A percentile compares a stretch with the other conserved stretches of the same genome.
These are phyloP conservation scores for Mortierella claussenii DNA, from an alignment of 192 early-diverging fungal genomes.

Conservation along the genomic window DNA sequence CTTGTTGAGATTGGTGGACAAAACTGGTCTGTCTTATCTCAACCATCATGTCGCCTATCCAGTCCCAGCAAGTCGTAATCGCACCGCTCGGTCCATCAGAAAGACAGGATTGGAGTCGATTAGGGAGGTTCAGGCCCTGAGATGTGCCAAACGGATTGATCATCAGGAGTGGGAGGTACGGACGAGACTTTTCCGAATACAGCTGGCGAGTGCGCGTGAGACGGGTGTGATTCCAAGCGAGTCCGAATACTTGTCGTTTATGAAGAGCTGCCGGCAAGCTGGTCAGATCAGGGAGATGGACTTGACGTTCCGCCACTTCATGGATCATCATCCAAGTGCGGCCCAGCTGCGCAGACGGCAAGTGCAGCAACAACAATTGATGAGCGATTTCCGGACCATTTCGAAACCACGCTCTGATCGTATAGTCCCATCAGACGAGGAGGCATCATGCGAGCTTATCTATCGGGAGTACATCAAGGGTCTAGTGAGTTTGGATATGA, in stretches of 20 bases:
- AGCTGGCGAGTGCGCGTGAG: conserved; percentile 20
- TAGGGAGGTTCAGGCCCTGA: background rate
- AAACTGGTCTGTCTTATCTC: background rate
- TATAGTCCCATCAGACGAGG: background rate
- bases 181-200: conserved; percentile 34
- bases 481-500: conserved; percentile 11
- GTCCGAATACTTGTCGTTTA: conserved; percentile 23
- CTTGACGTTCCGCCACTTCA: conserved; percentile 31
- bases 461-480: conserved; percentile 39
- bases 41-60: background rate
- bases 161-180: conserved; percentile 24
- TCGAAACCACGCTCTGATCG: background rate
- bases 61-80: too few relatives aligned
- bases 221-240: conserved; percentile 15
- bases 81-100: background rate
- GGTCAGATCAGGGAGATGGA: conserved; percentile 24
- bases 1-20: conserved; percentile 2
- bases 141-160: conserved; percentile 4
- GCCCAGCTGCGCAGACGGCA: background rate
- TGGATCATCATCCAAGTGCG: conserved; percentile 13
- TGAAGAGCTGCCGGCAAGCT: conserved; percentile 20
- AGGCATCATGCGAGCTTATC: conserved; percentile 11
- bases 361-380: background rate
- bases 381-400: too few relatives aligned
- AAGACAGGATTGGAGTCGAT: background rate